Percentiles rank a stretch among this genome's conserved stretches.
Conservation (phyloP, 768 basidiomycete species). For the Leucocoprinus leucothites region DNA sequence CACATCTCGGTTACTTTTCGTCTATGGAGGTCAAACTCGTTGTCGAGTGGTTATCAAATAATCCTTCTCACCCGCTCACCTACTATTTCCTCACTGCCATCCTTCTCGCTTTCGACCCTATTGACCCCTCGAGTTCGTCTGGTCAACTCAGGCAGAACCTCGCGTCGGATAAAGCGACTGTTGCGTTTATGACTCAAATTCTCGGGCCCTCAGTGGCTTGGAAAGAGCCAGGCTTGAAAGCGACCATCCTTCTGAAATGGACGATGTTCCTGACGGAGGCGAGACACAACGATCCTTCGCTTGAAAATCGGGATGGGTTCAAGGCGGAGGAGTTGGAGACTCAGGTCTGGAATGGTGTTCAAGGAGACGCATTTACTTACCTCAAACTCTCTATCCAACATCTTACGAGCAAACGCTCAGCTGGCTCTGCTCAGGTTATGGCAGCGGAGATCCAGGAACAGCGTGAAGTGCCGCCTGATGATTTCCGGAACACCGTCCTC, state of each 20-base stretch:
- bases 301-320: constrained; percentile 65
- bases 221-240: constrained; percentile 70
- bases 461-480: constrained; percentile 41
- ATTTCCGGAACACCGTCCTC: constrained; percentile 55
- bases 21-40: constrained; percentile 58
- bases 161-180: constrained; percentile 41
- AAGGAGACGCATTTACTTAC: constrained; percentile 78
- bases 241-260: constrained; percentile 80
- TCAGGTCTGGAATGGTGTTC: constrained; percentile 79
- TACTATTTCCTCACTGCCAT: constrained; percentile 66
- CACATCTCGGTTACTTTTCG: constrained; percentile 58
- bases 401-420: constrained; percentile 43
- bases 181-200: constrained; percentile 59
- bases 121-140: constrained; percentile 47
- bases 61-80: constrained; percentile 65
- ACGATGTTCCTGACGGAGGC: constrained; percentile 80
- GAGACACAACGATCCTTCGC: constrained; percentile 60
- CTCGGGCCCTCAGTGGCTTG: constrained; percentile 52
- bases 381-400: constrained; percentile 59
- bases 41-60: constrained; percentile 67
- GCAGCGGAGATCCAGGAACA: constrained; percentile 40
- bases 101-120: constrained; percentile 64
- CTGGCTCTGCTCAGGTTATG: constrained; percentile 19
- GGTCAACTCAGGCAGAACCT: constrained; percentile 46
- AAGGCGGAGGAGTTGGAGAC: constrained; percentile 78